Evolutionary conservation across 169 alveolate species (phyloP), one percentile per base, ranked within the genome.

Genomic region (Plasmodium cynomolgi): DNA sequence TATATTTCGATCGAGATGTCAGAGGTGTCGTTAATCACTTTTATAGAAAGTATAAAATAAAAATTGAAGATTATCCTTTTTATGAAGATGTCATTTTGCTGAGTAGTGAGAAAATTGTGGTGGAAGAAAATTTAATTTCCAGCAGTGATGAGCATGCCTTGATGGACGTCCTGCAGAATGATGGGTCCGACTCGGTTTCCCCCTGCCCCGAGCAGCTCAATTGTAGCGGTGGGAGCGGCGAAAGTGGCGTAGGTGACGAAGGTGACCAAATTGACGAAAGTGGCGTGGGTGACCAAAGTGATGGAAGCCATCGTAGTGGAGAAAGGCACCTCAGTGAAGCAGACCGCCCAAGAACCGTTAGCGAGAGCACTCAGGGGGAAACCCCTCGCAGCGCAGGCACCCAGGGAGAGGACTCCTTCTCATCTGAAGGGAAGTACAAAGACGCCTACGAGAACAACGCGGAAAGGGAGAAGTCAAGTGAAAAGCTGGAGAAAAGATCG

Each of bases 1-100:
- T 96, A 83, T 98, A 98, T 95, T 99, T 98, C 86, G 98, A 98
- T 72, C 96, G 99, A 58, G 99, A 99, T 96, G 98, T 99, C 13
- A 97, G 97, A 54, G 98, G 99, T 93, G 96, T 99, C 15, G 96
- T 97, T 74, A 98, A 96, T 33, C 98, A 97, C 93, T 99, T 99
- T 91, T 95, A 93, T 80, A 98, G 97, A 94, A 98, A 98, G 95
- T 99, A 98, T 95, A 97, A 97, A 77, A 91, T 98, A 23, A 96
- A 97, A 47, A 98, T 98, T 50, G 97, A 96, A 50, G 99, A 97
- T n/a, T 97, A 95, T 77, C 99, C 99, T n/a, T 93, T 92, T 95
- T 97, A 95, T 62, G 96, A 95, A 75, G 92, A 73, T 54, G 84
- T 92, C 37, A 68, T 72, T 23, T 75, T 73, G 29, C 47, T 86